These are phyloP conservation scores for Ambrosiella beaveri DNA, from an alignment of 2,329 filamentous ascomycete genomes.

Conservation along the genomic window DNA sequence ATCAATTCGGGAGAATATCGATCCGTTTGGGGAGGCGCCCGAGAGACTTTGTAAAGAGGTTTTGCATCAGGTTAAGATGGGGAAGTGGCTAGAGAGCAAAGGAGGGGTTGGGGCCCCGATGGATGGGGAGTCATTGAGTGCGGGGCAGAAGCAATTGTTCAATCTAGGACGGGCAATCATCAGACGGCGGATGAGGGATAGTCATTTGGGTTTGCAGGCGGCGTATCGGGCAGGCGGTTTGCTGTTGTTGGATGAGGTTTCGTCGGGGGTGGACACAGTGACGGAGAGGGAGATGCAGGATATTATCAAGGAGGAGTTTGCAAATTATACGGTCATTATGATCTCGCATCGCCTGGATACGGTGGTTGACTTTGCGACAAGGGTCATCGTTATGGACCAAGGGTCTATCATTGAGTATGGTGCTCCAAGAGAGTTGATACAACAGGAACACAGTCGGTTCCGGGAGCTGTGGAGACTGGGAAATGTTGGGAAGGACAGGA, in stretches of 20 bases:
- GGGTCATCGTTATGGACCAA: constrained; percentile 32
- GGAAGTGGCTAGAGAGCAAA: constrained; percentile 17
- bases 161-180: constrained; percentile 36
- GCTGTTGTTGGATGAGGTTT: constrained; percentile 27
- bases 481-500: constrained; percentile 5
- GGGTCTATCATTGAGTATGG: constrained; percentile 28
- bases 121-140: constrained; percentile 31
- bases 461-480: constrained; percentile 18
- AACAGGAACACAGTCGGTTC: constrained; percentile 18
- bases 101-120: constrained; percentile 23
- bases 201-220: background rate
- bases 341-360: constrained; percentile 31
- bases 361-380: constrained; percentile 33
- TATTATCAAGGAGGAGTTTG: constrained; percentile 25
- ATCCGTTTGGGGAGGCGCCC: constrained; percentile 21
- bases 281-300: constrained; percentile 27
- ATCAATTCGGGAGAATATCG: constrained; percentile 26
- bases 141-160: constrained; percentile 48
- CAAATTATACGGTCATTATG: constrained; percentile 34
- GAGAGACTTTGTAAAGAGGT: constrained; percentile 21
- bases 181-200: constrained; percentile 20
- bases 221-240: constrained; percentile 16
- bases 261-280: constrained; percentile 24
- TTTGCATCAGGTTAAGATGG: constrained; percentile 22
- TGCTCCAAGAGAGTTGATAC: constrained; percentile 16